A percentile compares a stretch with the other conserved stretches of the same genome.
These are phyloP conservation scores for Solanum neorickii DNA, from an alignment of 257 asterid species.

Conservation along the genomic window DNA sequence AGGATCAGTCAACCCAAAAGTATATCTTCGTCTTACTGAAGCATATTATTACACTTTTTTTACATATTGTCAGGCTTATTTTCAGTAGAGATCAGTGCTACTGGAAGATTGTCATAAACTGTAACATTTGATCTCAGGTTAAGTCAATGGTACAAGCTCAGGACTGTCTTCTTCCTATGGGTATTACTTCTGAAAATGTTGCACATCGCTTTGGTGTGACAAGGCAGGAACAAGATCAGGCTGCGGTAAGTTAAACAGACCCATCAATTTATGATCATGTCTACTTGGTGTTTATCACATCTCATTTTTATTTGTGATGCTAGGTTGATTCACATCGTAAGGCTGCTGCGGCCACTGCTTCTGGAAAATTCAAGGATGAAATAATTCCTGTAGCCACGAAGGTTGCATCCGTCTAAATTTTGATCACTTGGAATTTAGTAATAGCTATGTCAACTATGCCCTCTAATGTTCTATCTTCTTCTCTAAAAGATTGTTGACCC, in stretches of 20 bases:
- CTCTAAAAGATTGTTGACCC: constrained; percentile 78
- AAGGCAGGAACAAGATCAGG: constrained; percentile 94
- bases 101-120: background rate
- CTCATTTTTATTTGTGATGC: background rate
- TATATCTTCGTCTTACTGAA: constrained; percentile 2
- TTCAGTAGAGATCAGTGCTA: background rate
- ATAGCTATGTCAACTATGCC: background rate
- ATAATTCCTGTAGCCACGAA: constrained; percentile 80
- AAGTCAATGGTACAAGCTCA: constrained; percentile 75
- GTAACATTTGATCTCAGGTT: constrained; percentile 34
- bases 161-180: constrained; percentile 98
- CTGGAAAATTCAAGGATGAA: constrained; percentile 92
- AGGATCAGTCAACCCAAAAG: constrained; percentile 93
- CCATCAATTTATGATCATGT: background rate
- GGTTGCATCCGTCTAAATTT: constrained; percentile 18
- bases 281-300: background rate
- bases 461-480: background rate
- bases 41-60: background rate
- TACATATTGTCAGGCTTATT: background rate
- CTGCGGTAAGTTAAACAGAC: constrained; percentile 67
- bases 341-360: constrained; percentile 97
- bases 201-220: constrained; percentile 88
- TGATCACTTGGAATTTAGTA: background rate
- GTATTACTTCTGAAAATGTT: constrained; percentile 95
- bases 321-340: constrained; percentile 92